Evolutionary conservation across 768 basidiomycete species (phyloP).

Genomic region (Harrya chromipes): DNA sequence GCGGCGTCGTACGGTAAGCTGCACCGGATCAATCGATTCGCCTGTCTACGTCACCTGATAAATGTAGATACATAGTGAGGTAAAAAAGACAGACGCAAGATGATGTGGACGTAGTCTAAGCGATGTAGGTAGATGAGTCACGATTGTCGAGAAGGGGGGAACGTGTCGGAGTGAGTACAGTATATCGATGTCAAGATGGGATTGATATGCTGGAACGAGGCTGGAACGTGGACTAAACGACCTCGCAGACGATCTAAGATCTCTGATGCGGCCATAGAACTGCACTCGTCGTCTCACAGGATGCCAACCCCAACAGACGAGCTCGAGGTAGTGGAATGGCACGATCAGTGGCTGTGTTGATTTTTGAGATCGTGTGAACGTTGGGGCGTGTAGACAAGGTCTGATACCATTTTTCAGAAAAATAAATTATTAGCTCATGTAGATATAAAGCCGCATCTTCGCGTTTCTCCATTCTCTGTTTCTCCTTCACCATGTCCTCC

Average conservation of each 20-base stretch:
- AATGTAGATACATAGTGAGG: too few species aligned
- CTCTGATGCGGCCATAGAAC: too few species aligned
- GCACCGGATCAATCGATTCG: too few species aligned
- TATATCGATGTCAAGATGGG: conserved; percentile 5
- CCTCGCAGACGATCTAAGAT: too few species aligned
- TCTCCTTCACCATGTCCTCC: conserved; percentile 30
- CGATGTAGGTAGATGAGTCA: too few species aligned
- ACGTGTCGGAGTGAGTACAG: conserved; percentile 7
- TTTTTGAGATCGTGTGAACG: conserved; percentile 27
- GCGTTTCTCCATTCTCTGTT: conserved; percentile 1
- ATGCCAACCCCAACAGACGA: too few species aligned
- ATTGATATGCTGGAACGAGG: conserved; percentile 12
- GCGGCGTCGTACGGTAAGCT: too few species aligned
- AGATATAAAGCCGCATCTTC: conserved; percentile 16
- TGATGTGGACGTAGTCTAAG: not conserved
- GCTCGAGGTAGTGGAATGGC: too few species aligned
- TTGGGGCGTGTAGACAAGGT: conserved; percentile 29
- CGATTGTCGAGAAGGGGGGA: not conserved
- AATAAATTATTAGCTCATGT: conserved; percentile 16
- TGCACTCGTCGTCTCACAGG: too few species aligned
- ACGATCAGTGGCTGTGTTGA: conserved; percentile 26
- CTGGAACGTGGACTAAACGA: conserved; percentile 15
- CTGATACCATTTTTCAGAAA: conserved; percentile 16
- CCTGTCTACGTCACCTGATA: too few species aligned
- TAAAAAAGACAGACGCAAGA: too few species aligned